Base-by-base conservation (phyloP, 108 stramenopile species). In the Mediolabrus comicus region DNA sequence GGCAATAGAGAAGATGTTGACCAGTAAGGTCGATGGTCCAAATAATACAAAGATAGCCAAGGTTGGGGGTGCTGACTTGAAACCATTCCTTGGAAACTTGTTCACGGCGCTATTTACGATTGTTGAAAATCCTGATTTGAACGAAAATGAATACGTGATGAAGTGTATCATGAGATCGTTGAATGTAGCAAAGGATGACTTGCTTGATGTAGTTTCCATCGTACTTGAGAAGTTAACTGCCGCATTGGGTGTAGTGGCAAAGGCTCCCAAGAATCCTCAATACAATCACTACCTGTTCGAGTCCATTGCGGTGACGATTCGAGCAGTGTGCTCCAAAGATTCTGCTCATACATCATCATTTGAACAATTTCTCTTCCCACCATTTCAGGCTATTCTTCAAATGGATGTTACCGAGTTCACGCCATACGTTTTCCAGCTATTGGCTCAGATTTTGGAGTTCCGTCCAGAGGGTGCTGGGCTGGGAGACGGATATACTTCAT, bases 211-310 rank as follows among this genome's bases (percentile, higher is more conserved):
- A 27, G 91, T 94, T 13, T 76, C 77, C 59, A 84, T 93, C 62
- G 91, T 98, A 27, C 73, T 96, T 28, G 82, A 82, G 31, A 96
- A 95, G 70, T 71, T 98, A 62, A 92, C 90, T 19, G 74, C 66
- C 4, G 87, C 93, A 7, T 65, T 98, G 59, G 93, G 65, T 30
- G 80, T 83, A 1, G 97, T 97, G 16, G 94, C 95, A 64, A 92
- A 90, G 68, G 98, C 98, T 69, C 98, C 98, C 28, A 90, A 92
- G 27, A 97, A 98, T 55, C 98, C 98, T 12, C 91, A 88, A 38
- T 99, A 92, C 90, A 98, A 97, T 69, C 98, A 99, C 71, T 98
- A 85, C 77, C 79, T 99, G 5, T 98, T 98, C 67, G 98, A 99
- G 70, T 95, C 94, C 10, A 87, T 99, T 55, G 98, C 98, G 6